Conservation (phyloP, 2,329 filamentous ascomycete genomes). For the Apiospora koreana region DNA sequence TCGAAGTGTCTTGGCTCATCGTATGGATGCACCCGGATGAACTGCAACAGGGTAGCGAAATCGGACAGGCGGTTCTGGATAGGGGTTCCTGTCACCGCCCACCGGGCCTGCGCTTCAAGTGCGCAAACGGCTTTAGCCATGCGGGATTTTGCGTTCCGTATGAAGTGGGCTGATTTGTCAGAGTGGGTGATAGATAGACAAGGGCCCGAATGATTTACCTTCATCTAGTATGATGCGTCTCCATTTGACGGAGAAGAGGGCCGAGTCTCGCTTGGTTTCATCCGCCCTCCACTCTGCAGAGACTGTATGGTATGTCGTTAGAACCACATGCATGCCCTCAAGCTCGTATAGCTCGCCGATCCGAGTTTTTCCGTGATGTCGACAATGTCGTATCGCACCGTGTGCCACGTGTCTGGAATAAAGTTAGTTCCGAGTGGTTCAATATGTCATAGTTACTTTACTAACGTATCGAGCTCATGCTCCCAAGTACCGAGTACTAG, state of each 20-base stretch:
- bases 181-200: not conserved
- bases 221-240: constrained; percentile 41
- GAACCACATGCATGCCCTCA: constrained; percentile 26
- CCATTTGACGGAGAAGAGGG: constrained; percentile 39
- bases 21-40: constrained; percentile 43
- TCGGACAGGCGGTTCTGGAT: constrained; percentile 47
- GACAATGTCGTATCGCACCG: not conserved
- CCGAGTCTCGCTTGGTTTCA: constrained; percentile 4
- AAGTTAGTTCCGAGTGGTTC: constrained; percentile 8
- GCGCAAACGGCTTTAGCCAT: constrained; percentile 38
- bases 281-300: constrained; percentile 34
- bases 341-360: constrained; percentile 20
- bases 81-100: constrained; percentile 49
- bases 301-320: constrained; percentile 45
- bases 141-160: constrained; percentile 35
- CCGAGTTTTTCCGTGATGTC: constrained; percentile 32
- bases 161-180: constrained; percentile 36
- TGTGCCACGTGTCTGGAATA: not conserved
- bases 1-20: constrained; percentile 39
- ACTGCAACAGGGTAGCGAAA: constrained; percentile 42
- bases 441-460: not conserved
- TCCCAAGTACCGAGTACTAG: constrained; percentile 23
- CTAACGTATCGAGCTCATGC: constrained; percentile 16
- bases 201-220: constrained; percentile 25
- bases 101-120: constrained; percentile 37